Evolutionary conservation across 2,329 filamentous ascomycete genomes (phyloP), one percentile per base, ranked within the genome.

Genomic region (Neofusicoccum parvum): DNA sequence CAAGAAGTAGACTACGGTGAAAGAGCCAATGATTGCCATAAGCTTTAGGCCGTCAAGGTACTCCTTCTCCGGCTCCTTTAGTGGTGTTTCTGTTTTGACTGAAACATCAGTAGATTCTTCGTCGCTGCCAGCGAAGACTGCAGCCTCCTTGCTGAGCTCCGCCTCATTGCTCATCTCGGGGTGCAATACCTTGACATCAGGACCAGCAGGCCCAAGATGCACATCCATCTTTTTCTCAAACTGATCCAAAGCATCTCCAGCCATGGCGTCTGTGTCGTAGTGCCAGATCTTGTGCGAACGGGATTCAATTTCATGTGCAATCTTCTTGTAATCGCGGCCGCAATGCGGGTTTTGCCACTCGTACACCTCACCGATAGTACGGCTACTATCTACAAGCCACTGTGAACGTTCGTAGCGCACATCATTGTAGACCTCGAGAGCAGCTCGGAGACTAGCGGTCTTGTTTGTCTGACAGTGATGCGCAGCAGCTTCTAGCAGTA

Each of bases 1-100:
- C 72, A 73, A 10, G 66, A 68, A 0, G 71, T 12, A 49, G 15
- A 49, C 68, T 12, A 73, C 66, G 10, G 68, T 70, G 5, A 73
- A 36, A 15, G 68, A 69, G 1, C 65, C 67, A 3, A 73, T 66
- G 2, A 72, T 56, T 4, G 67, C 36, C 5, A 37, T 39, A 1
- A 72, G 66, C 20, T 69, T 68, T 9, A 43, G 15, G 46, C 46
- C 46, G 5, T 7, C 10, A 11, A 49, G 46, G 14, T 49, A 49
- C 23, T 12, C 23, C 11, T 49, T 23, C 23, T 23, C 23, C 23
- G 23, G 23, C 23, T 23, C 23, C 3, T 23, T 23, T 23, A 23
- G 23, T 23, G 23, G 23, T 23, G 23, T 23, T 23, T 23, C 23
- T 23, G 23, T 23, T 23, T 23, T 23, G 23, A 23, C 23, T 23